phyloP scores from a whole-genome alignment of 2,329 filamentous ascomycete genomes.

The Colletotrichum chlorophyti region DNA sequence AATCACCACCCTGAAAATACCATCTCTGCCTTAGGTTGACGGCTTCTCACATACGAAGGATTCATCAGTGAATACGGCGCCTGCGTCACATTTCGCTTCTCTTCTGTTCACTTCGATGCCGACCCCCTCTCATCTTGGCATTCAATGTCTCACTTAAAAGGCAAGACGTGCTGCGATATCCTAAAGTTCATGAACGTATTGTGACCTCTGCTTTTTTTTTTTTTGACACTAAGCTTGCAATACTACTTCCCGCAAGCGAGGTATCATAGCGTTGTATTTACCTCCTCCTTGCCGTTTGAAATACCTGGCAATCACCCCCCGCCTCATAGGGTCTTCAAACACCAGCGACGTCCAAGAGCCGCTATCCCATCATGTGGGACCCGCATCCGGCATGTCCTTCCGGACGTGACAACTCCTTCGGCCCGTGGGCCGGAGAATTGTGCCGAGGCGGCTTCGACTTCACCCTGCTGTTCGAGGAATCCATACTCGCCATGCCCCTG shows the following conservation, averaged over 20 bases:
- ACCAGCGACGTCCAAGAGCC: slow-evolving; percentile 3
- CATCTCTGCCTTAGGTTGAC: slow-evolving; percentile 9
- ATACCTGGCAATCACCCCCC: too few species aligned
- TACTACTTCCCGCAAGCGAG: neutral
- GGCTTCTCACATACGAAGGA: neutral
- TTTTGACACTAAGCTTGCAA: too few species aligned
- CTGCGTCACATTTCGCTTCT: neutral
- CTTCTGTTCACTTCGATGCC: neutral
- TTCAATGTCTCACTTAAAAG: too few species aligned
- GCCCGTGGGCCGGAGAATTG: slow-evolving; percentile 24
- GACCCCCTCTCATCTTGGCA: neutral
- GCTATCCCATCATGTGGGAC: slow-evolving; percentile 13
- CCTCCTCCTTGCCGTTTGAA: slow-evolving; percentile 17
- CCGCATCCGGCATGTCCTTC: slow-evolving; percentile 15
- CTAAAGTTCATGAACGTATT: neutral
- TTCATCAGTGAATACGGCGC: neutral
- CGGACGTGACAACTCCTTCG: slow-evolving; percentile 24
- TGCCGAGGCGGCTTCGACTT: slow-evolving; percentile 38
- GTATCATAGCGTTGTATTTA: slow-evolving; percentile 9
- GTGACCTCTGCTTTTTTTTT: neutral
- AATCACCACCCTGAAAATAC: neutral
- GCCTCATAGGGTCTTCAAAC: slow-evolving; percentile 13
- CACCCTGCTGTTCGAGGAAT: slow-evolving; percentile 37
- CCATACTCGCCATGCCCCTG: slow-evolving; percentile 31
- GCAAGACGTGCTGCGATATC: neutral